Evolutionary conservation across 2,329 filamentous ascomycete genomes (phyloP), one percentile per base, ranked within the genome.

Genomic region (Neoscytalidium dimidiatum): DNA sequence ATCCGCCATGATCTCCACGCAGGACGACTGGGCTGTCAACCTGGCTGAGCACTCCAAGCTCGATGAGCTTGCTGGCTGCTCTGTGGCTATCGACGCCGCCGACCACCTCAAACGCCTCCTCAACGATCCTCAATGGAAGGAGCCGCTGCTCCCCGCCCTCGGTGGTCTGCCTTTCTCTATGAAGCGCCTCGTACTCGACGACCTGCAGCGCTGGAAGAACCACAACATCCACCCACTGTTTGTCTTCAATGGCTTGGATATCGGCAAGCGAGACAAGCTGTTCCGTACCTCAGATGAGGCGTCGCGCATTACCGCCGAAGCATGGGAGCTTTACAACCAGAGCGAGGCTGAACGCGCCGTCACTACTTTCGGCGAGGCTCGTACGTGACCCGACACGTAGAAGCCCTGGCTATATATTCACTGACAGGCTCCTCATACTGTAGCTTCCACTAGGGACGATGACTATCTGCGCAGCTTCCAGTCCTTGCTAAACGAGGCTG

Each of bases 101-200:
- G 91, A 96, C 78, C 98, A 95, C 77, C 86, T 99, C 68, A 86
- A 90, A 76, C 88, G 89, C 66, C 86, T 96, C 69, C 87, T 97
- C 72, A 87, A 90, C 73, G 72, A 73, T 65, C 71, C 73, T 21
- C 86, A 88, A 29, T 89, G 87, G 51, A 90, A 92, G 74, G 95
- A 99, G 78, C 94, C 94, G 46, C 88, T 99, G 35, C 86, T 98
- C 35, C 88, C 93, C 64, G 95, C 95, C 23, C 86, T 98, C 53
- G 95, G 94, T 57, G 95, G 95, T 65, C 85, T 94, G 67, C 95
- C 94, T 2, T 88, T 91, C 66, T 91, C 91, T 62, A 85, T 98
- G 73, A 87, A 87, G 77, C 83, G 82, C 69, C 90, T 90, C 72
- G 90, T 99, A 68, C 87, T 92, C 74, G 84, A 86, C 58, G 92